Evolutionary conservation across 805 yeast species (phyloP), one percentile per base, ranked within the genome.

Genomic region (Suhomyces emberorum): DNA sequence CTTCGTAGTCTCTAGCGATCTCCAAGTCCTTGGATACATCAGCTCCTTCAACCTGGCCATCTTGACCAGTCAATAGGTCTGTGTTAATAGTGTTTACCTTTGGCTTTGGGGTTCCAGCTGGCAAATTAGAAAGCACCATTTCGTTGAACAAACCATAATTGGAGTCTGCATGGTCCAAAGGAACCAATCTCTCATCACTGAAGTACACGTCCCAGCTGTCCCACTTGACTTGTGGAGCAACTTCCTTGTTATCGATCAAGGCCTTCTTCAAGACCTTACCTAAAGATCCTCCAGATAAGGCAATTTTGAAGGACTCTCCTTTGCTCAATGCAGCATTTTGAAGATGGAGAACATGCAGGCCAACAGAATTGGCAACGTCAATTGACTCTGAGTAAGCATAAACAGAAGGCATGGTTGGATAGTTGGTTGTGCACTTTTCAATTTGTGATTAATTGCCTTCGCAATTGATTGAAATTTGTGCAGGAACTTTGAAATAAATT

Each of bases 221-320:
- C 91, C 95, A 85, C 50, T 77, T 62, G 20, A 81, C 72, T 39
- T 69, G 49, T 2, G 58, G 38, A 1, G 69, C 62, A 28, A 73
- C 54, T 10, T 62, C 65, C 16, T 59, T 37, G 55, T 85, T 74
- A 43, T 76, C 77, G 37, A 88, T 73, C 44, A 88, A 70, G 3
- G 88, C 91, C 30, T 70, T 67, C 41, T 75, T 72, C 54, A 82
- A 69, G 2, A 81, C 87, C 48, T 83, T 81, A 19, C 89, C 87
- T 49, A 88, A 71, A 7, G 96, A 86, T 1, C 98, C 98, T 28
- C 98, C 98, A 40, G 93, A 82, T 32, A 89, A 74, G 9, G 96
- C 96, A 42, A 89, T 70, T 46, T 75, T 77, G 64, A 89, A 89
- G 17, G 59, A 51, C 8, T 54, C 54, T 12, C 57, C 51, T 4